These are phyloP conservation scores for Purshia tridentata DNA, from an alignment of 306 rosid species.

Conservation along the genomic window DNA sequence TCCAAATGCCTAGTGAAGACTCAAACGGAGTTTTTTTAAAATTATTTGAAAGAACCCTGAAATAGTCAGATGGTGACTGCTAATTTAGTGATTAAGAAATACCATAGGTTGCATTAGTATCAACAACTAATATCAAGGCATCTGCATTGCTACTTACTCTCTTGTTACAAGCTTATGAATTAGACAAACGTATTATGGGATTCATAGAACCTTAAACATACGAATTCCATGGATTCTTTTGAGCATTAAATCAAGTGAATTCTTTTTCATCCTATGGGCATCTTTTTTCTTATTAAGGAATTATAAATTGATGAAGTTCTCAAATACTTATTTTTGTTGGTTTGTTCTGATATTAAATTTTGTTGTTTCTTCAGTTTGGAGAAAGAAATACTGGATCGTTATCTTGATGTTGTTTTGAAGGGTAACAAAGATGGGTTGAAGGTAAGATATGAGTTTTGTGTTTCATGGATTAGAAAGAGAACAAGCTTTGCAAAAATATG, in stretches of 20 bases:
- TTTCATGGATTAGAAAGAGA: not conserved
- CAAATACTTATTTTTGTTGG: not conserved
- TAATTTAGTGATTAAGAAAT: no score
- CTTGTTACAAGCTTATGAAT: not conserved
- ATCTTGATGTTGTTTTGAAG: constrained; percentile 87
- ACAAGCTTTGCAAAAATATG: not conserved
- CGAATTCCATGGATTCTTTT: not conserved
- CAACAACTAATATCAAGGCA: not conserved
- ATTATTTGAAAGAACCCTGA: not conserved
- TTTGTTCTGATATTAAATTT: constrained; percentile 11
- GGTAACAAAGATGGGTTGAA: constrained; percentile 94
- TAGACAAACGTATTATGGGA: not conserved
- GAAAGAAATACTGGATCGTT: constrained; percentile 90
- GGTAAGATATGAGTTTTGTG: constrained; percentile 42
- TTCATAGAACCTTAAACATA: not conserved
- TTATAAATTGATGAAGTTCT: constrained; percentile 16
- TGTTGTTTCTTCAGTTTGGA: constrained; percentile 71
- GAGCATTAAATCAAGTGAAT: not conserved
- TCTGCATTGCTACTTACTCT: not conserved
- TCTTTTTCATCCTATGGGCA: not conserved
- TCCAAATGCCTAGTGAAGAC: not conserved
- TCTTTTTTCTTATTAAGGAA: constrained; percentile 18
- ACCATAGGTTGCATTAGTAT: no score
- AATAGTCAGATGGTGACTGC: not conserved
- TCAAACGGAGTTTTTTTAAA: not conserved